Percentiles rank a stretch among this genome's conserved stretches.
phyloP scores from a whole-genome alignment of 768 basidiomycete species.

The Crepidotus variabilis region DNA sequence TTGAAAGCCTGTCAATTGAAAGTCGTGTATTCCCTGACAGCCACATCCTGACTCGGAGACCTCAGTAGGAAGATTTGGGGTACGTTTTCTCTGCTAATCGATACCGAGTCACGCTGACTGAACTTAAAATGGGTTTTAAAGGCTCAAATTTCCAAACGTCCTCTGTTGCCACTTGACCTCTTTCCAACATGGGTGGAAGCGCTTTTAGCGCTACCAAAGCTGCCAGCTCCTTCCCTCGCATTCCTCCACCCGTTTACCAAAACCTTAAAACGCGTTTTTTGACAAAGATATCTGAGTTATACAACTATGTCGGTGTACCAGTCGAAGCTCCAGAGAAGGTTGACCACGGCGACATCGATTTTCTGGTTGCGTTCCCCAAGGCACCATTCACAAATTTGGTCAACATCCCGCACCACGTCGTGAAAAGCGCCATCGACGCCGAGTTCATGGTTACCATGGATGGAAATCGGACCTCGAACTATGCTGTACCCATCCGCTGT shows the following conservation, averaged over 20 bases:
- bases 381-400: conserved; percentile 3
- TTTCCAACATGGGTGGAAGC: conserved; percentile 58
- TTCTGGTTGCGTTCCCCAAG: conserved; percentile 51
- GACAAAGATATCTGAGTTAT: conserved; percentile 41
- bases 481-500: conserved; percentile 43
- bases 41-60: too few relatives aligned
- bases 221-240: conserved; percentile 51
- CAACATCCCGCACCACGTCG: conserved; percentile 27
- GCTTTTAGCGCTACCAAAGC: conserved; percentile 51
- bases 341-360: conserved; percentile 69
- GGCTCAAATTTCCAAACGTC: not conserved
- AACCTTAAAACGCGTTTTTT: conserved; percentile 44
- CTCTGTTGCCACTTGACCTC: not conserved
- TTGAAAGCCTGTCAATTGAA: too few relatives aligned
- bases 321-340: conserved; percentile 61
- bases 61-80: not conserved
- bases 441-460: conserved; percentile 40
- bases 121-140: not conserved
- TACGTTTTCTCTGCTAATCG: not conserved
- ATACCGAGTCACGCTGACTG: not conserved
- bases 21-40: too few relatives aligned
- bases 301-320: conserved; percentile 50
- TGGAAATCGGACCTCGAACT: conserved; percentile 59
- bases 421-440: conserved; percentile 44
- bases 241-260: conserved; percentile 52